Conservation (phyloP, 441 rosid species). For the Euphorbia celastroides region DNA sequence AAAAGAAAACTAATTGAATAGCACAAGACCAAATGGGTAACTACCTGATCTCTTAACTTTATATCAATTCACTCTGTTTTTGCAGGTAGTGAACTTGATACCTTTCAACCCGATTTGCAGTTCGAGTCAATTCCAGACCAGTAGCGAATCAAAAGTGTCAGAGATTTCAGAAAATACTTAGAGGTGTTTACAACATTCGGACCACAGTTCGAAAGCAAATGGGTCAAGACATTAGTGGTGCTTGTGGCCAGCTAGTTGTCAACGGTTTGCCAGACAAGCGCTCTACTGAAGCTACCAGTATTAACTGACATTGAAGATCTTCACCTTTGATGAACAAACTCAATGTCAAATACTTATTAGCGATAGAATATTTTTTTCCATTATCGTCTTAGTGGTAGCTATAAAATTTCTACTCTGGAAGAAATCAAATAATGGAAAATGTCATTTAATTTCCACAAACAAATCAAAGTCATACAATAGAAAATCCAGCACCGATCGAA, state of each 20-base stretch:
- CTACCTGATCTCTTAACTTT: too few species aligned
- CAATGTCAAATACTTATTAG: too few species aligned
- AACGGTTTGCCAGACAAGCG: conserved; percentile 42
- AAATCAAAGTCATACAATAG: not conserved
- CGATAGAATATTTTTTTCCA: too few species aligned
- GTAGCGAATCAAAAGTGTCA: conserved; percentile 49
- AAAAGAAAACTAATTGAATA: too few species aligned
- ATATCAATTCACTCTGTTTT: too few species aligned
- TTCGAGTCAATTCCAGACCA: conserved; percentile 59
- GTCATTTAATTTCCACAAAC: not conserved
- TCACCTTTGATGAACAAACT: conserved; percentile 7
- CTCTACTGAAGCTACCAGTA: conserved; percentile 18
- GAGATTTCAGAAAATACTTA: conserved; percentile 70
- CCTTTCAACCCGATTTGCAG: conserved; percentile 92
- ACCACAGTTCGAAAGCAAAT: conserved; percentile 86
- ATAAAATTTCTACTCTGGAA: not conserved
- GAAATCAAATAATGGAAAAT: too few species aligned
- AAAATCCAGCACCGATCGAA: not conserved
- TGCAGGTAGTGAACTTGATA: conserved; percentile 90
- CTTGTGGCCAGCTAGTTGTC: conserved; percentile 93
- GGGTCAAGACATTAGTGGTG: conserved; percentile 94
- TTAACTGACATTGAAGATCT: conserved; percentile 79
- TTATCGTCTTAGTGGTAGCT: too few species aligned
- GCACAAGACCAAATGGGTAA: too few species aligned
- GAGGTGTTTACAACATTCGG: conserved; percentile 67